Percentiles rank a stretch among this genome's conserved stretches.
phyloP scores from a whole-genome alignment of 352 stramenopile species.

The Lagenidium sp. region DNA sequence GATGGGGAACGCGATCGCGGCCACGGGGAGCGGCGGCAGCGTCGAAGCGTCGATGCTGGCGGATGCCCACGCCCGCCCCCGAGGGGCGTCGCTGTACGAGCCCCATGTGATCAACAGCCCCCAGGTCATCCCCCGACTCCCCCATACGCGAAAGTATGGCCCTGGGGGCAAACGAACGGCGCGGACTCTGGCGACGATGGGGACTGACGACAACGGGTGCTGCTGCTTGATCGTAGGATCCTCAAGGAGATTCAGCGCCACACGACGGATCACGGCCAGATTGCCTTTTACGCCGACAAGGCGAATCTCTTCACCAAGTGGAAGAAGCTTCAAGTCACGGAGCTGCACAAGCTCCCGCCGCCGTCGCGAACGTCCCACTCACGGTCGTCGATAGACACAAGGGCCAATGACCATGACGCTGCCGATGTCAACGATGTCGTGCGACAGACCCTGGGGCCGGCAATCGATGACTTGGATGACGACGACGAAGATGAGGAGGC shows the following conservation, averaged over 20 bases:
- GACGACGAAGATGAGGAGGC: slow-evolving; percentile 12
- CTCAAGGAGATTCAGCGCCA: slow-evolving; percentile 55
- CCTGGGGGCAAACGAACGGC: neutral
- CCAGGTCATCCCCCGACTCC: slow-evolving; percentile 39
- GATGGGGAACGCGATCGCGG: neutral
- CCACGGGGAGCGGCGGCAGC: neutral
- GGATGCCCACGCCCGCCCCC: neutral
- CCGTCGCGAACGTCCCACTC: neutral
- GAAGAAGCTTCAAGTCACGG: slow-evolving; percentile 51
- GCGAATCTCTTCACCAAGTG: slow-evolving; percentile 67
- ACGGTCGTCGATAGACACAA: neutral
- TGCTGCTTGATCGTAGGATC: slow-evolving; percentile 20
- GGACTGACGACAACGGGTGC: too few relatives aligned
- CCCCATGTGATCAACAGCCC: slow-evolving; percentile 19
- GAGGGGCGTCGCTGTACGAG: slow-evolving; percentile 18
- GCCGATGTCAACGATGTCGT: too few relatives aligned
- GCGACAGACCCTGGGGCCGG: too few relatives aligned
- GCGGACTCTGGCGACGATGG: too few relatives aligned
- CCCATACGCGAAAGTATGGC: slow-evolving; percentile 51
- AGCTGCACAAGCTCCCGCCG: slow-evolving; percentile 29
- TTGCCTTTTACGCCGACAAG: slow-evolving; percentile 61
- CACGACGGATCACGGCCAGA: slow-evolving; percentile 42
- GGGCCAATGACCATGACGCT: too few relatives aligned
- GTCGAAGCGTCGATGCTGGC: neutral
- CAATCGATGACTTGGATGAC: slow-evolving; percentile 3